Evolutionary conservation across 2,329 filamentous ascomycete species (phyloP).

Genomic region (Chaetomium sp.): DNA sequence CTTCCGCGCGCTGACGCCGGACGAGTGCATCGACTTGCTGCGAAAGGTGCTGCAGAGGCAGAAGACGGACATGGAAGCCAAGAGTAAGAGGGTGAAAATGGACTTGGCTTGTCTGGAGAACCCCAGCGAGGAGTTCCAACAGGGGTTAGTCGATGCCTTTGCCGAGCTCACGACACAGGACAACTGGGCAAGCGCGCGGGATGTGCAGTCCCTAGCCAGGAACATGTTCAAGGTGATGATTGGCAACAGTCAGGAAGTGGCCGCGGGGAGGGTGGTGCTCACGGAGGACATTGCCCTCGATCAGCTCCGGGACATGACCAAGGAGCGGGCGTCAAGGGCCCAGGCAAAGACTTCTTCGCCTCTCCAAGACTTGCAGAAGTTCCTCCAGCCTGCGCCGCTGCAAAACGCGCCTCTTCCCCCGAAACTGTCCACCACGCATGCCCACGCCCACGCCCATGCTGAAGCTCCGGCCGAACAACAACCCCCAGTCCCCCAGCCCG

Average conservation of each 20-base stretch:
- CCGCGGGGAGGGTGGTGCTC: slow-evolving; percentile 12
- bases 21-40: slow-evolving; percentile 42
- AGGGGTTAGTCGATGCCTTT: slow-evolving; percentile 32
- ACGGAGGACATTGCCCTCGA: slow-evolving; percentile 6
- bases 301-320: slow-evolving; percentile 19
- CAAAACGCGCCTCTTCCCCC: background rate
- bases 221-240: slow-evolving; percentile 39
- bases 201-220: slow-evolving; percentile 50
- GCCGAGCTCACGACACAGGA: slow-evolving; percentile 34
- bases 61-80: slow-evolving; percentile 15
- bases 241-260: slow-evolving; percentile 24
- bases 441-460: background rate
- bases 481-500: background rate
- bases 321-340: slow-evolving; percentile 20
- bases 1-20: slow-evolving; percentile 42
- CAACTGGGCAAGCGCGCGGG: slow-evolving; percentile 58
- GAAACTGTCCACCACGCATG: background rate
- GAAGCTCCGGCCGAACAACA: background rate
- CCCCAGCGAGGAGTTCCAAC: slow-evolving; percentile 13
- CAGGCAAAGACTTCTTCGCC: background rate
- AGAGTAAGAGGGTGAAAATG: slow-evolving; percentile 18
- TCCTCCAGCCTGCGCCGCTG: background rate
- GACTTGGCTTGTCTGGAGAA: slow-evolving; percentile 24
- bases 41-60: slow-evolving; percentile 26
- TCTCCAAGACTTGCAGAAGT: background rate